Evolutionary conservation across 352 stramenopile genomes (phyloP), one percentile per base, ranked within the genome.

Genomic region (Globisporangium paroecandrum): DNA sequence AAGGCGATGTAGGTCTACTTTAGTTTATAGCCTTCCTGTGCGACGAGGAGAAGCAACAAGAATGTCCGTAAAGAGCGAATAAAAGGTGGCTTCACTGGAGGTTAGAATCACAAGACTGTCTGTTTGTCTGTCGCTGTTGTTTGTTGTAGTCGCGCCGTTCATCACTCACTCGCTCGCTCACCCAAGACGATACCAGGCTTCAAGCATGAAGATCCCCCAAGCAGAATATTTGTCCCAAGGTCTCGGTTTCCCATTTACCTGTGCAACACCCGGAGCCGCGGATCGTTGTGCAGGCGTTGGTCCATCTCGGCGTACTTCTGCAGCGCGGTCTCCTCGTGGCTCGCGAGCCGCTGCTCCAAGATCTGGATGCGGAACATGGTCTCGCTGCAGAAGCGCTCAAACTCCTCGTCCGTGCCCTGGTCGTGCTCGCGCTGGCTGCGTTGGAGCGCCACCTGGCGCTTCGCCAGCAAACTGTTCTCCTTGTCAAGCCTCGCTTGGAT

Each of bases 351-450:
- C 69, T 98, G 93, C 76, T 98, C 91, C 57, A 98, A 75, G 64
- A 98, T 98, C 77, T 98, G 89, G 72, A 98, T 98, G 53, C 94
- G 82, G 73, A 98, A 98, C 91, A 98, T 98, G 61, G 93, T 94
- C 73, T 98, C 93, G 62, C 84, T 95, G 78, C 91, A 98, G 72
- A 98, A 98, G 38, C 86, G 84, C 77, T 98, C 90, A 70, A 98
- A 98, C 68, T 98, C 93, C 36, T 98, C 89, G 71, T 98, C 92
- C 4, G 89, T 94, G 67, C 82, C 86, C 58, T 95, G 85, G 77
- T 98, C 91, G 69, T 97, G 90, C 65, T 98, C 90, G 29, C 91
- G 81, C 70, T 97, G 90, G 62, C 90, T 97, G 47, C 94, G 86
- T 75, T 98, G 90, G 76, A 98, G 98, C 0, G 88, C 87, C 1